Percentiles rank a stretch among this genome's conserved stretches.
Evolutionary conservation across 1,284 basidiomycete genomes (phyloP).

Genomic region (Afroboletus lepidellus): DNA sequence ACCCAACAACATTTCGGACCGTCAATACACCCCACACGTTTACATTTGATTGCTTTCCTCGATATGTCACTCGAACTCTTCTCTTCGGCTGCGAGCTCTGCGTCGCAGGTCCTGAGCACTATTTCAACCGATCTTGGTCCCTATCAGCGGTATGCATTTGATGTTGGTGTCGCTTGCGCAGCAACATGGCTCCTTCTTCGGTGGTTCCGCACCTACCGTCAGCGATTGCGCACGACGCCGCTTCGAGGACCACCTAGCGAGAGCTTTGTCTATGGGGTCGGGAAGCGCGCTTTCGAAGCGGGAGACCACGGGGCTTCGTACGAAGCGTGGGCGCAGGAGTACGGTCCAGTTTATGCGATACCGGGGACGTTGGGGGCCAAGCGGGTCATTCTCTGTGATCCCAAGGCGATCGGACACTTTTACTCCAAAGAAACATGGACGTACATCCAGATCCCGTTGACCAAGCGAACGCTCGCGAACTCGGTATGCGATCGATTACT

Average conservation of each 20-base stretch:
- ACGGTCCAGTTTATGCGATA: slow-evolving; percentile 15
- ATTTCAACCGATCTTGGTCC: not conserved
- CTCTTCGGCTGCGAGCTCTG: not conserved
- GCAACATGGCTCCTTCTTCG: slow-evolving; percentile 4
- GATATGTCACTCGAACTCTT: not conserved
- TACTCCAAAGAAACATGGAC: slow-evolving; percentile 41
- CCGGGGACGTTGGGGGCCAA: slow-evolving; percentile 41
- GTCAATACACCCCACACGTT: not conserved
- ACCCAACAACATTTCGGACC: not conserved
- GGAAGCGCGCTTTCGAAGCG: not conserved
- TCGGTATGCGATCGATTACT: slow-evolving; percentile 36
- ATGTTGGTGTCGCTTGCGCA: not conserved
- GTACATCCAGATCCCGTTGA: slow-evolving; percentile 42
- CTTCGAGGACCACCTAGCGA: slow-evolving; percentile 18
- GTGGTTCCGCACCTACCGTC: not conserved
- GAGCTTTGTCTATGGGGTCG: slow-evolving; percentile 14
- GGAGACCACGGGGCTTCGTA: slow-evolving; percentile 6
- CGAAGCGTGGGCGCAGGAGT: slow-evolving; percentile 16
- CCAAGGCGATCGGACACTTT: slow-evolving; percentile 34
- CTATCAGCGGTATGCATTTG: not conserved
- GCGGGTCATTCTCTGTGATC: slow-evolving; percentile 29
- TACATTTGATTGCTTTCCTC: not conserved
- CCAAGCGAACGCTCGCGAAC: slow-evolving; percentile 39
- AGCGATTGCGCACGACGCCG: slow-evolving; percentile 9
- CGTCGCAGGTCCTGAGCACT: not conserved